Base-by-base conservation (phyloP, 148 eudicot species). In the Cornus kousa region DNA sequence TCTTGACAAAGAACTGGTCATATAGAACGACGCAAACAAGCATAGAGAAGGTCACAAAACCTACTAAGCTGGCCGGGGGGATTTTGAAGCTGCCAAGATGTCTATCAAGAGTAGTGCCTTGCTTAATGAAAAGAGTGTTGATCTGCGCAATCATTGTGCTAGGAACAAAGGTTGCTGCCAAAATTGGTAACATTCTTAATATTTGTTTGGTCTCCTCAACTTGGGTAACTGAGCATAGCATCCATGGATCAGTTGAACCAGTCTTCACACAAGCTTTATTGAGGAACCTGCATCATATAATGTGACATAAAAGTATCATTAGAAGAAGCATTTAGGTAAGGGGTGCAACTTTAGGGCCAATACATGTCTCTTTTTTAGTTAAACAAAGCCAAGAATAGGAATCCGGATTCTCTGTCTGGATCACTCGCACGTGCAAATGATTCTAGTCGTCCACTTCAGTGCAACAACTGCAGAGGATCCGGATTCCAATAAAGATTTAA, bases 131-230 rank as follows among this genome's bases (percentile, higher is more conserved):
- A 16, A 79, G 82, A 22, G 82, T 79, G 67, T 73, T 79, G 10
- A 66, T 32, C 16, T 79, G 82, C 1, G 82, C 82, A n/a, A 79
- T 10, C 82, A 79, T 79, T 14, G 67, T 37, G 55, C 82, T 79
- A 6, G 82, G 82, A 5, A 79, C 55, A 23, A 79, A 73, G 0
- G 82, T 73, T 50, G 82, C 82, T 5, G 50, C 28, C 60, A 79
- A 68, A 37, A 79, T 79, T 9, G 77, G 82, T 67, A 79, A 66
- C 82, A 79, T 79, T 67, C 77, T 40, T 16, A 79, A 13, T 35
- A 79, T 79, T 35, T 79, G 82, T 28, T 79, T 79, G 10, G 82
- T 79, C 46, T 79, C 82, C 37, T 79, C 82, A 32, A 79, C 82
- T 66, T 79, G 82, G 28, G 82, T 79, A 9, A 79, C 82, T 48